These are phyloP conservation scores for Scedosporium aurantiacum DNA, from an alignment of 2,329 filamentous ascomycete genomes.

Conservation along the genomic window DNA sequence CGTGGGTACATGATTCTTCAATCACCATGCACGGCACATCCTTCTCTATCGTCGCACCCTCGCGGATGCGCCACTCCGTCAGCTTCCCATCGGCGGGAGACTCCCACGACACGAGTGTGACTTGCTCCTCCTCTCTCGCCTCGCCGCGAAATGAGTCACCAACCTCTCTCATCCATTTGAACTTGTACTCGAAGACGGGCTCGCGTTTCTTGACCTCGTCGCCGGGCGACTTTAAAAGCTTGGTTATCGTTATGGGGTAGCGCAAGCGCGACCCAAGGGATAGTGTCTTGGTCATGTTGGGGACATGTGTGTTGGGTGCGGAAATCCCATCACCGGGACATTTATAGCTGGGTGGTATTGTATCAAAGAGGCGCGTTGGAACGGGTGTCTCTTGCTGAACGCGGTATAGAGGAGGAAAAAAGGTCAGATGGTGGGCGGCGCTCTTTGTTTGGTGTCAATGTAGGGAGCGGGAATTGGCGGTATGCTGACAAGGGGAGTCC, in stretches of 20 bases:
- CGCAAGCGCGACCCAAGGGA: conserved; percentile 54
- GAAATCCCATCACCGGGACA: conserved; percentile 3
- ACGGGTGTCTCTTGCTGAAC: not conserved
- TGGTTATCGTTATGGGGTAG: conserved; percentile 88
- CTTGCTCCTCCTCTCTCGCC: conserved; percentile 55
- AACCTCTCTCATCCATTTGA: conserved; percentile 66
- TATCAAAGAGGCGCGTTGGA: not conserved
- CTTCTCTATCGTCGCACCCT: conserved; percentile 51
- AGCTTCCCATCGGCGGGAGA: conserved; percentile 74
- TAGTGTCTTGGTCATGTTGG: conserved; percentile 34
- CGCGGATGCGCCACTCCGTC: conserved; percentile 62
- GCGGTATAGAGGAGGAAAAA: not conserved
- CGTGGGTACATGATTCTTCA: conserved; percentile 83
- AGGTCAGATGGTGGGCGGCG: not conserved
- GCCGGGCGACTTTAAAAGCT: conserved; percentile 65
- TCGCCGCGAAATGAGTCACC: conserved; percentile 53
- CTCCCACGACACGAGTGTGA: conserved; percentile 66
- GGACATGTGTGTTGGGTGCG: conserved; percentile 3
- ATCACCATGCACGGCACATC: conserved; percentile 59
- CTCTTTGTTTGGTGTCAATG: not conserved
- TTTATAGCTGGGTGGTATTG: not conserved
- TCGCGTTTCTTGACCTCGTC: conserved; percentile 68
- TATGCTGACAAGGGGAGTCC: not conserved
- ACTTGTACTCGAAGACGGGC: conserved; percentile 76
- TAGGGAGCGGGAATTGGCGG: not conserved